These are phyloP conservation scores for Coriaria nepalensis DNA, from an alignment of 306 rosid genomes.

Conservation along the genomic window DNA sequence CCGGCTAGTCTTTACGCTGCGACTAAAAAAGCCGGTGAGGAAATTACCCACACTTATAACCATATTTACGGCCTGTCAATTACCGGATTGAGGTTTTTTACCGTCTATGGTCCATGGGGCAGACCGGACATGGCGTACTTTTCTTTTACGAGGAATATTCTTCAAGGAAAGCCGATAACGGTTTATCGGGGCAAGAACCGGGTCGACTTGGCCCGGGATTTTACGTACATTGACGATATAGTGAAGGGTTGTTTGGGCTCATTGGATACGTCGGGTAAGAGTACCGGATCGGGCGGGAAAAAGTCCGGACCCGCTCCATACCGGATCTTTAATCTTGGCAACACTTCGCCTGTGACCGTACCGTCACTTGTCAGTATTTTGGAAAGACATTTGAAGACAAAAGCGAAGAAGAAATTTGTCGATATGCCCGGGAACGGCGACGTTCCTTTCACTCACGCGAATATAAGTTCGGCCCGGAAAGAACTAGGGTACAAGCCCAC, in stretches of 20 bases:
- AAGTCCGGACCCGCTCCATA: conserved; percentile 42
- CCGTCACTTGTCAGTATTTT: conserved; percentile 47
- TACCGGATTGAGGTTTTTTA: conserved; percentile 53
- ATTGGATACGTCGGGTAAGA: conserved; percentile 39
- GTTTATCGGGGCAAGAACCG: conserved; percentile 48
- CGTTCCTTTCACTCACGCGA: conserved; percentile 65
- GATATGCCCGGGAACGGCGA: conserved; percentile 85
- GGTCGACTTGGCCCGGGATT: conserved; percentile 54
- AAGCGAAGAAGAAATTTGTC: conserved; percentile 45
- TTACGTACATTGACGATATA: conserved; percentile 55
- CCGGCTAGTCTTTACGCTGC: conserved; percentile 70
- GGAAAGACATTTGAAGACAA: conserved; percentile 47
- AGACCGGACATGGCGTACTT: conserved; percentile 71
- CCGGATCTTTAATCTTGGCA: conserved; percentile 49
- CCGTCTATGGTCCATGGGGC: conserved; percentile 71
- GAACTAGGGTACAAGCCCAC: conserved; percentile 59
- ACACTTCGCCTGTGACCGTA: conserved; percentile 63
- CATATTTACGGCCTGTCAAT: conserved; percentile 52
- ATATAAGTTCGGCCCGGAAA: conserved; percentile 41
- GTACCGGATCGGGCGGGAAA: conserved; percentile 63
- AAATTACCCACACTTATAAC: conserved; percentile 54
- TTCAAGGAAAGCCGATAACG: conserved; percentile 54
- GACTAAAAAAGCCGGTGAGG: conserved; percentile 65
- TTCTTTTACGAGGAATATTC: conserved; percentile 42
- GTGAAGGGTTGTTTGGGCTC: conserved; percentile 59